phyloP scores from a whole-genome alignment of 495 filamentous ascomycete species.

The Penicillium paxilli region DNA sequence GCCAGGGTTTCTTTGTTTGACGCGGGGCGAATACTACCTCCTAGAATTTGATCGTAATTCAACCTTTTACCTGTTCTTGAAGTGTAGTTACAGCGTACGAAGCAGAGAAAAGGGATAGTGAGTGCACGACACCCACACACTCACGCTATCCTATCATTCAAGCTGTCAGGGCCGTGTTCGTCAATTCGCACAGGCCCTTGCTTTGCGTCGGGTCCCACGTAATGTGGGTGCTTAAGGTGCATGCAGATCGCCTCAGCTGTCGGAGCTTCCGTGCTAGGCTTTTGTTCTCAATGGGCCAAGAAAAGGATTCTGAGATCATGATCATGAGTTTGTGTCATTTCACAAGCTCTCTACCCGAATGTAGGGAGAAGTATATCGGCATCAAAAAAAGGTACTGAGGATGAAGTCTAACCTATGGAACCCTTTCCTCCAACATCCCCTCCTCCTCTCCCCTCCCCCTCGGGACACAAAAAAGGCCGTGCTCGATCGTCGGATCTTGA shows the following conservation, averaged over 20 bases:
- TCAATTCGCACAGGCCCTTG: conserved; percentile 14
- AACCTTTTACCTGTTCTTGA: background rate
- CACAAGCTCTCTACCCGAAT: background rate
- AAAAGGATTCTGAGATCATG: background rate
- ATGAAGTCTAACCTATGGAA: background rate
- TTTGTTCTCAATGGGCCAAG: background rate
- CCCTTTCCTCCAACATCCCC: background rate
- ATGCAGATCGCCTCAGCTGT: conserved; percentile 21
- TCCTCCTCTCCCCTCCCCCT: background rate
- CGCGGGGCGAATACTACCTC: background rate
- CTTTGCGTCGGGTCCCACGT: conserved; percentile 18
- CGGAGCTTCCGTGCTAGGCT: conserved; percentile 8
- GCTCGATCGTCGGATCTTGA: conserved; percentile 29
- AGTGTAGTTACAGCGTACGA: no score
- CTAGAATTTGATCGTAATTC: background rate
- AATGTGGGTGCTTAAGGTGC: conserved; percentile 20
- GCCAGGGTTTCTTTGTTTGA: conserved; percentile 17
- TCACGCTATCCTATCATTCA: no score
- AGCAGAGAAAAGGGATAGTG: no score
- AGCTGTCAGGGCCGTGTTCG: conserved; percentile 8
- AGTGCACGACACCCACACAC: no score
- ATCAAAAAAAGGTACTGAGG: background rate
- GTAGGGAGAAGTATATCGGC: background rate
- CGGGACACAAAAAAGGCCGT: conserved; percentile 1
- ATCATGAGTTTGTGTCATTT: background rate